phyloP scores from a whole-genome alignment of 176 grass and related monocot genomes.

The Triticum monococcum region DNA sequence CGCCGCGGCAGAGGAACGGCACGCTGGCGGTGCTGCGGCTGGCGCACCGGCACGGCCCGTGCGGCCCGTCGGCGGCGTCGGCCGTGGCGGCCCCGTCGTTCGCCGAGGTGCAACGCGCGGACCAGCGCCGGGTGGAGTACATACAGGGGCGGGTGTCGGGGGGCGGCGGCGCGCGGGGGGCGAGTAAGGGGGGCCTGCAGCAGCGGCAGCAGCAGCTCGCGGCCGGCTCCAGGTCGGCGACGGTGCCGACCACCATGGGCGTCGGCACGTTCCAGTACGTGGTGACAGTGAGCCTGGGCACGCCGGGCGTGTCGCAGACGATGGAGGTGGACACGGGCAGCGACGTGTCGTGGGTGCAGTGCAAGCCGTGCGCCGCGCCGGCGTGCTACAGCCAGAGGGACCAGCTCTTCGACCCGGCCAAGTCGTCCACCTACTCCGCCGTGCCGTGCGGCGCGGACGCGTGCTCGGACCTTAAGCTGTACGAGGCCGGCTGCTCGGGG shows the following conservation, averaged over 20 bases:
- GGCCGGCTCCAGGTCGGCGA: slow-evolving; percentile 9
- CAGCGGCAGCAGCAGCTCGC: not conserved
- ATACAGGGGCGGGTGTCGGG: slow-evolving; percentile 41
- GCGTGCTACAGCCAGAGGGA: slow-evolving; percentile 68
- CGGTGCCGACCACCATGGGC: slow-evolving; percentile 42
- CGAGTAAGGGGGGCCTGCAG: too few relatives aligned
- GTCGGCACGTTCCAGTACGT: slow-evolving; percentile 72
- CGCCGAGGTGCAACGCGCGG: slow-evolving; percentile 47
- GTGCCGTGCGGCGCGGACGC: slow-evolving; percentile 56
- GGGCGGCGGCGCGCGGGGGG: not conserved
- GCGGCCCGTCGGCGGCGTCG: slow-evolving; percentile 37
- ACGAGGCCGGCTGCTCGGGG: slow-evolving; percentile 32
- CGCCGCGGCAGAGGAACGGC: not conserved
- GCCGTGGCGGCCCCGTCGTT: slow-evolving; percentile 6
- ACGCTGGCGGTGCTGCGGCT: slow-evolving; percentile 45
- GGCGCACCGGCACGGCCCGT: slow-evolving; percentile 66
- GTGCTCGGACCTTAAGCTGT: slow-evolving; percentile 47
- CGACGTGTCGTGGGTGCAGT: slow-evolving; percentile 91
- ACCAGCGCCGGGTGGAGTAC: slow-evolving; percentile 62
- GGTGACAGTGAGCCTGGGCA: slow-evolving; percentile 67
- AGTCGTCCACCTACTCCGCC: slow-evolving; percentile 73
- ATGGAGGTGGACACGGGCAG: slow-evolving; percentile 85
- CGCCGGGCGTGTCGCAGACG: slow-evolving; percentile 50
- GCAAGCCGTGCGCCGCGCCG: slow-evolving; percentile 46
- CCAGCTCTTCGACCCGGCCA: slow-evolving; percentile 59